Evolutionary conservation across 1,139 yeast species (phyloP), one percentile per base, ranked within the genome.

Genomic region (Hemisphaericaspora xylofermentans): DNA sequence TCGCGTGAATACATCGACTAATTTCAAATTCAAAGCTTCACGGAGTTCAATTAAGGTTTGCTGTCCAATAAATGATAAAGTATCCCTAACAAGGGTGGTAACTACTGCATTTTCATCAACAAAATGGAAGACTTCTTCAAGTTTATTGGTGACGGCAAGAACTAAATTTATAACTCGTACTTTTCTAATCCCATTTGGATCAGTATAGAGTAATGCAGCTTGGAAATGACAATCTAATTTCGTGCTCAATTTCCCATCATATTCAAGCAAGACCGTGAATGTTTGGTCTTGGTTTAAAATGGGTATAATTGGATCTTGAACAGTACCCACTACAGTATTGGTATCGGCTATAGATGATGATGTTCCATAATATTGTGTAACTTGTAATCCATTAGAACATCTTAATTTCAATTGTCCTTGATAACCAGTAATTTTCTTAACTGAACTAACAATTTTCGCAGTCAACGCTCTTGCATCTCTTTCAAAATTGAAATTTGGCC

Each of bases 171-270:
- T 78, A 9, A 89, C 89, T 49, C 99, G 75, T 10, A 93, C 94
- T 50, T 88, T 84, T 50, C 98, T 72, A 10, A 73, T 65, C 24
- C 99, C 98, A 41, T 71, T 71, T 3, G 71, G 57, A 40, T 91
- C 86, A 0, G 98, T 93, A 59, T 88, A 89, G 41, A 94, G 69
- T 34, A 93, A 53, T 0, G 98, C 98, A 1, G 88, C 86, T 64
- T 93, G 99, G 70, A 91, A 88, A 60, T 88, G 95, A 32, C 89
- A 88, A 59, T 88, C 96, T 30, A 77, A 73, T 44, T 80, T 80
- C 3, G 86, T 71, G 43, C 82, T 79, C 35, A 94, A 71, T 46
- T 79, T 82, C 1, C 89, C 91, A 56, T 89, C 97, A 53, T 88
- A 85, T 41, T 73, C 74, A 52, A 93, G 80, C 40, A 88, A 71